Percentiles rank a stretch among this genome's conserved stretches.
These are phyloP conservation scores for Psilocybe mexicana DNA, from an alignment of 1,284 basidiomycete species.

Conservation along the genomic window DNA sequence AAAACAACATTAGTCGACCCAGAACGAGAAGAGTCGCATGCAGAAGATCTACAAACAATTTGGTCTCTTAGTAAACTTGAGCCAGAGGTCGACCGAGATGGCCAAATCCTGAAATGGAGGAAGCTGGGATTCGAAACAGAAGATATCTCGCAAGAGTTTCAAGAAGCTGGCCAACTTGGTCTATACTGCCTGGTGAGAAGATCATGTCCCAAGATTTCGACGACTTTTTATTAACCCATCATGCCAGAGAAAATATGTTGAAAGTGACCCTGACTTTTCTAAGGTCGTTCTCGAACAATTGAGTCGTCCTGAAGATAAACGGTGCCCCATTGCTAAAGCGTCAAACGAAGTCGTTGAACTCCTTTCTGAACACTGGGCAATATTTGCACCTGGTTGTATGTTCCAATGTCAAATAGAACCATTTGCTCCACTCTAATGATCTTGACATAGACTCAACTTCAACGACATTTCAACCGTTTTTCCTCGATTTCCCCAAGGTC, in stretches of 20 bases:
- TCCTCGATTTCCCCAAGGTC: slow-evolving; percentile 84
- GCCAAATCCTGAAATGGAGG: slow-evolving; percentile 68
- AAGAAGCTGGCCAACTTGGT: slow-evolving; percentile 82
- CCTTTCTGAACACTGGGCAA: slow-evolving; percentile 85
- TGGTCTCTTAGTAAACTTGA: slow-evolving; percentile 67
- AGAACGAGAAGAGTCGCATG: slow-evolving; percentile 61
- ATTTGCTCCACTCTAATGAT: background rate
- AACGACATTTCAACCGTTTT: slow-evolving; percentile 86
- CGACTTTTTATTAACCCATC: slow-evolving; percentile 11
- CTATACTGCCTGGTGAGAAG: slow-evolving; percentile 77
- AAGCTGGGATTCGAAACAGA: slow-evolving; percentile 82
- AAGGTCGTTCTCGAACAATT: slow-evolving; percentile 85
- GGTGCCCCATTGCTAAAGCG: slow-evolving; percentile 86
- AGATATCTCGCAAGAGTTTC: slow-evolving; percentile 80
- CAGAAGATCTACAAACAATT: slow-evolving; percentile 65
- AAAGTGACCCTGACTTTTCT: slow-evolving; percentile 78
- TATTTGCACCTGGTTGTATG: slow-evolving; percentile 76
- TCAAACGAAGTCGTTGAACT: slow-evolving; percentile 88
- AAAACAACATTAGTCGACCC: slow-evolving; percentile 80
- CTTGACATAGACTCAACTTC: slow-evolving; percentile 70
- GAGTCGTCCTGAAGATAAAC: slow-evolving; percentile 72
- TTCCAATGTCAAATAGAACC: slow-evolving; percentile 17
- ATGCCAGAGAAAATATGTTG: slow-evolving; percentile 64
- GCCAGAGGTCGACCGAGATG: slow-evolving; percentile 50
- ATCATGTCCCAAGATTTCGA: background rate